Evolutionary conservation across 495 filamentous ascomycete species (phyloP).

Genomic region (Gamarada debralockiae): DNA sequence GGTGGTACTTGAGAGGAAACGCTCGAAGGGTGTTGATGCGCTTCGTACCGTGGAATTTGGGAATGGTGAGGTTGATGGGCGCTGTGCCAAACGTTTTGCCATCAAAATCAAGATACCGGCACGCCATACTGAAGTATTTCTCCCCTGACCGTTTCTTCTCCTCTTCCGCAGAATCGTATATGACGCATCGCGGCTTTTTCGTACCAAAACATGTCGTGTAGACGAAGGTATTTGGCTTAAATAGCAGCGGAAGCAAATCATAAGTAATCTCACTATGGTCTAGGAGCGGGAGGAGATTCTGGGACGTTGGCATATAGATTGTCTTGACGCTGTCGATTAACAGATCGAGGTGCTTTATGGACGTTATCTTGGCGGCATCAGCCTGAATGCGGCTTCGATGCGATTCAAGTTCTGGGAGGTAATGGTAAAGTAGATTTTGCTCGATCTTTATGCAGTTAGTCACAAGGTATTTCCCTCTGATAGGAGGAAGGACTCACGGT

Average conservation of each 20-base stretch:
- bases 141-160: neutral
- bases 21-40: constrained; percentile 10
- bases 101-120: constrained; percentile 33
- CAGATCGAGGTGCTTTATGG: constrained; percentile 31
- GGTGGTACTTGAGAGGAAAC: constrained; percentile 5
- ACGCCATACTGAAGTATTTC: constrained; percentile 28
- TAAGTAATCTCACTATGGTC: constrained; percentile 39
- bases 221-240: constrained; percentile 35
- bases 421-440: constrained; percentile 32
- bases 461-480: neutral
- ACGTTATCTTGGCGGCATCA: constrained; percentile 2
- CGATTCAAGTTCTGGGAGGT: constrained; percentile 29
- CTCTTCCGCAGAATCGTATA: constrained; percentile 9
- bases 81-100: constrained; percentile 25
- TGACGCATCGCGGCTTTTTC: constrained; percentile 6
- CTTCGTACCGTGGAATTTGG: constrained; percentile 30
- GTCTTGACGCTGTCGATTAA: constrained; percentile 36
- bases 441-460: constrained; percentile 22
- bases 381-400: constrained; percentile 1
- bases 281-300: constrained; percentile 34
- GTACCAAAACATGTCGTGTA: constrained; percentile 39
- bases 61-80: constrained; percentile 21
- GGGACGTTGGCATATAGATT: constrained; percentile 29
- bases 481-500: constrained; percentile 6
- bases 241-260: constrained; percentile 43